Conservation (phyloP, 257 asterid species). For the Lycium ferocissimum region DNA sequence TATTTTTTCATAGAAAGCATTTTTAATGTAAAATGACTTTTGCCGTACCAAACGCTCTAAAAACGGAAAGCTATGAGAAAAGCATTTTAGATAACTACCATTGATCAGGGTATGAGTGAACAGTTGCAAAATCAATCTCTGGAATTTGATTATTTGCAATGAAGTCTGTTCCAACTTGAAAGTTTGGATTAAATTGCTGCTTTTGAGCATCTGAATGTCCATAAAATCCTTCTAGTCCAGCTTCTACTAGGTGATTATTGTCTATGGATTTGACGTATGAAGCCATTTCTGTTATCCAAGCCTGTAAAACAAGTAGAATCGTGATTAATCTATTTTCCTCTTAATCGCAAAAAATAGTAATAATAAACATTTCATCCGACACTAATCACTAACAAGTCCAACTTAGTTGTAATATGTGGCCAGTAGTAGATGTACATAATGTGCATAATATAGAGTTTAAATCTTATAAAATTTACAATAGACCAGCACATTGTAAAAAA, state of each 20-base stretch:
- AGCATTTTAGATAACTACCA: conserved; percentile 39
- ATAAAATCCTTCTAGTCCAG: conserved; percentile 75
- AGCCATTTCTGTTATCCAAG: conserved; percentile 78
- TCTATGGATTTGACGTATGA: conserved; percentile 68
- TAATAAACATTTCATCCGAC: neutral
- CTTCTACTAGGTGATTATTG: conserved; percentile 61
- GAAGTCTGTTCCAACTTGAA: conserved; percentile 70
- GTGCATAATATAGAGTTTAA: neutral
- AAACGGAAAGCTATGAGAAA: too few relatives aligned
- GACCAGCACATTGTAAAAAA: too few relatives aligned
- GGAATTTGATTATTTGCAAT: conserved; percentile 61
- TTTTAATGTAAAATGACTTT: neutral
- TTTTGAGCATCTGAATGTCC: conserved; percentile 48
- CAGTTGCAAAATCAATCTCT: conserved; percentile 66
- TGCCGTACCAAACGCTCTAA: neutral
- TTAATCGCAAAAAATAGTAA: neutral
- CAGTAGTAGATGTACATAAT: neutral
- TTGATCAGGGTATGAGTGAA: conserved; percentile 71
- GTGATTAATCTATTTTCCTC: too few relatives aligned
- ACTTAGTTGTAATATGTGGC: too few relatives aligned
- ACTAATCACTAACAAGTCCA: neutral
- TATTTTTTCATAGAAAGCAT: too few relatives aligned
- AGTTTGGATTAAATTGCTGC: conserved; percentile 45
- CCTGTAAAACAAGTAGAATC: conserved; percentile 40
- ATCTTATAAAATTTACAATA: neutral